phyloP scores from a whole-genome alignment of 164 flowering plant genomes.

The Tetrastigma voinierianum region DNA sequence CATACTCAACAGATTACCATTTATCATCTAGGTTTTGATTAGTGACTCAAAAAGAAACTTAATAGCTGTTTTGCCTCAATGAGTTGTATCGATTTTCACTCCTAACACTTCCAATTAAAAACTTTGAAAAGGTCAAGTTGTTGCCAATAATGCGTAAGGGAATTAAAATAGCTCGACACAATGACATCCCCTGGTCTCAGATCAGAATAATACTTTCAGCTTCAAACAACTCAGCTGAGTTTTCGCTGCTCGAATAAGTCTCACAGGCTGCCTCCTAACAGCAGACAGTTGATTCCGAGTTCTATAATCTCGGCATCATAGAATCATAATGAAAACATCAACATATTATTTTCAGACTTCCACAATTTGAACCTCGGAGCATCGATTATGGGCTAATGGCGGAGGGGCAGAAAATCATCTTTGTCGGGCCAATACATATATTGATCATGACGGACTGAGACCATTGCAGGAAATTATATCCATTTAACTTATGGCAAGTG shows the following conservation, averaged over 20 bases:
- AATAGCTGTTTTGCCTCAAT: constrained; percentile 4
- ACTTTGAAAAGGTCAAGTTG: constrained; percentile 10
- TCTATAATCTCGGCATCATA: constrained; percentile 17
- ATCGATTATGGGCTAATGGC: background rate
- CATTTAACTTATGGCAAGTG: constrained; percentile 6
- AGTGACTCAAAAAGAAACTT: background rate
- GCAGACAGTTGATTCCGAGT: constrained; percentile 13
- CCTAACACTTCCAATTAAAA: too few species aligned
- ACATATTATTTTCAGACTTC: constrained; percentile 9
- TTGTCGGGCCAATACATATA: background rate
- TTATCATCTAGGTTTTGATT: constrained; percentile 1
- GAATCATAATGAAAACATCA: constrained; percentile 18
- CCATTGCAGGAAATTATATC: constrained; percentile 12
- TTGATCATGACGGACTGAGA: constrained; percentile 2
- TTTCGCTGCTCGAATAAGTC: constrained; percentile 3
- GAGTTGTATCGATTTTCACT: too few species aligned
- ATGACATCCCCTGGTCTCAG: constrained; percentile 4
- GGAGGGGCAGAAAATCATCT: constrained; percentile 7
- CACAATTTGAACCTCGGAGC: background rate
- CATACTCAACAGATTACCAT: constrained; percentile 1
- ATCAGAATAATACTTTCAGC: constrained; percentile 9
- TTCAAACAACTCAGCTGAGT: constrained; percentile 6
- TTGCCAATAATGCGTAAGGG: constrained; percentile 7
- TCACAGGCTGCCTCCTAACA: constrained; percentile 9
- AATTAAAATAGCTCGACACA: constrained; percentile 12